Base-by-base conservation (phyloP, 192 early-diverging fungal species). In the Coemansia javaensis region DNA sequence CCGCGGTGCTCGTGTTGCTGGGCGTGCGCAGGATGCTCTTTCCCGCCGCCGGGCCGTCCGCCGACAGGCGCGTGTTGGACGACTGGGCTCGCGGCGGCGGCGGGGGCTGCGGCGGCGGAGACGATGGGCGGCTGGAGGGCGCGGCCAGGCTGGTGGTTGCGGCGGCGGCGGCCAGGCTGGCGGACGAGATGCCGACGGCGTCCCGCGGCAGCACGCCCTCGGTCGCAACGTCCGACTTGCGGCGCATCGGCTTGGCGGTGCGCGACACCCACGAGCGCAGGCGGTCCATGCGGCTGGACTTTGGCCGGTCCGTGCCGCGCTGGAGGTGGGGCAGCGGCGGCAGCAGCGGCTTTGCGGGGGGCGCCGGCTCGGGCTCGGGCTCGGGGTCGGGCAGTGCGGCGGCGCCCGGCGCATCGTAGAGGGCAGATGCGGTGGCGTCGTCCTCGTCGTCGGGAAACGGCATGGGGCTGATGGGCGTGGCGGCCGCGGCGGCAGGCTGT, bases 201-300 rank as follows among this genome's bases (percentile, higher is more conserved):
- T 59, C 62, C 41, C 45, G 55, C n/a, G 14, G 31, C 22, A 36
- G 44, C n/a, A n/a, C n/a, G 23, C 31, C 38, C 12, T 72, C 68
- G 36, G 33, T 39, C 35, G 55, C 47, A 0, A 59, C 51, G 32
- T 74, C 70, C 3, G 70, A 74, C 30, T 63, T 74, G 63, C 70
- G 70, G 22, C 70, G 43, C 44, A 74, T 74, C 17, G 70, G 70
- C 47, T 74, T 66, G 33, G 70, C 59, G 9, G 58, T 74, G 34
- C 70, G 70, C 6, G 70, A 50, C 15, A 66, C 70, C 70, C 70
- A 74, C 39, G 63, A 66, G 42, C 70, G 70, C 50, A 74, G 39
- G 10, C 70, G 70, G 39, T 53, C 56, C 54, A 74, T 74, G 30
- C 50, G 53, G 51, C 70, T 74, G 17, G 70, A 74, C 40, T 63